Conservation (phyloP, 306 rosid species). For the Castanopsis chinensis region DNA sequence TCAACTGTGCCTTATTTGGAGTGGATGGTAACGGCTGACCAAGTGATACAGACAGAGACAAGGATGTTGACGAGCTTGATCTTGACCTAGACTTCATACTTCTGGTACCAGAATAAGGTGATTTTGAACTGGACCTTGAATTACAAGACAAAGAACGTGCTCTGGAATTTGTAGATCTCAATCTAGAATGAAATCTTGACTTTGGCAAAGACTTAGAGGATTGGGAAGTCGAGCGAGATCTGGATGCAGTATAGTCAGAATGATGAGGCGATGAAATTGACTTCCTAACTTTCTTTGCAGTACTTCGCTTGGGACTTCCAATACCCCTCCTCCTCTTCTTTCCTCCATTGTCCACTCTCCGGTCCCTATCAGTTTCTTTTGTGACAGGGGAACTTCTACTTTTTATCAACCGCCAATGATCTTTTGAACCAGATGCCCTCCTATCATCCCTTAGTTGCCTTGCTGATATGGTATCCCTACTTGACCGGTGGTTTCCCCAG, state of each 20-base stretch:
- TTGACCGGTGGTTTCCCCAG: constrained; percentile 21
- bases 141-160: constrained; percentile 33
- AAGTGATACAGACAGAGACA: constrained; percentile 40
- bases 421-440: constrained; percentile 27
- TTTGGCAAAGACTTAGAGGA: constrained; percentile 35
- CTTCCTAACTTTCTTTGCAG: constrained; percentile 37
- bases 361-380: constrained; percentile 24
- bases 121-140: constrained; percentile 42
- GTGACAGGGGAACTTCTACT: constrained; percentile 17
- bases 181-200: constrained; percentile 33
- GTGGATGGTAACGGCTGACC: constrained; percentile 25
- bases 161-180: constrained; percentile 31
- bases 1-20: constrained; percentile 28
- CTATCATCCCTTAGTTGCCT: constrained; percentile 28
- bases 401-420: constrained; percentile 6
- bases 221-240: constrained; percentile 36
- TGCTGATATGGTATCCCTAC: constrained; percentile 23
- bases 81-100: constrained; percentile 36
- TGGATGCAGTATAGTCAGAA: constrained; percentile 32
- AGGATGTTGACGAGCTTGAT: constrained; percentile 39
- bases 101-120: constrained; percentile 20
- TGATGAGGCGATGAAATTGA: constrained; percentile 30
- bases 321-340: constrained; percentile 41
- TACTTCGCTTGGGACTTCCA: constrained; percentile 26
- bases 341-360: constrained; percentile 27